Percentiles rank a stretch among this genome's conserved stretches.
Evolutionary conservation across 768 basidiomycete species (phyloP).

Genomic region (Tulasnella sp.): DNA sequence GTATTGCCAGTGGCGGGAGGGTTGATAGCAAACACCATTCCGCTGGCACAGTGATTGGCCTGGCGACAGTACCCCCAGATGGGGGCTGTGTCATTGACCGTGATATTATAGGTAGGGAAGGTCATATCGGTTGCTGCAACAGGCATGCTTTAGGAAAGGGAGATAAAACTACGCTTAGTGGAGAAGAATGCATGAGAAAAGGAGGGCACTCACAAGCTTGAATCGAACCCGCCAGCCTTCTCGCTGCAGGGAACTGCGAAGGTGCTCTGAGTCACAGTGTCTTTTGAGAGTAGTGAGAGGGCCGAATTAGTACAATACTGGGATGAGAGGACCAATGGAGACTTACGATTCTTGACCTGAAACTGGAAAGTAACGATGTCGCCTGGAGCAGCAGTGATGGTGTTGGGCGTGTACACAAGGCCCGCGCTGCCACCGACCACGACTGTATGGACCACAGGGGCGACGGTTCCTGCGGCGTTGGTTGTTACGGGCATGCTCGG

Average conservation of each 20-base stretch:
- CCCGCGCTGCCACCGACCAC: constrained; percentile 15
- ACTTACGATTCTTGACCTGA: constrained; percentile 15
- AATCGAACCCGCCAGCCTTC: constrained; percentile 15
- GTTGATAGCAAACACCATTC: constrained; percentile 21
- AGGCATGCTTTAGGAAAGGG: constrained; percentile 24
- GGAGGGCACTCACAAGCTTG: constrained; percentile 19
- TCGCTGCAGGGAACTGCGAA: constrained; percentile 25
- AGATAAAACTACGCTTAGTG: neutral
- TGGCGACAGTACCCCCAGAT: constrained; percentile 43
- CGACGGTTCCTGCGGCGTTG: no score
- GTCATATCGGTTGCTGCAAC: constrained; percentile 34
- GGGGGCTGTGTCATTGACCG: constrained; percentile 42
- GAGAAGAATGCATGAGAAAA: no score
- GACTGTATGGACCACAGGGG: constrained; percentile 14
- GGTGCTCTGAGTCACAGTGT: constrained; percentile 30
- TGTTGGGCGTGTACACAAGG: constrained; percentile 11
- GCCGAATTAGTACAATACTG: no score
- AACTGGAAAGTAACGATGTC: constrained; percentile 19
- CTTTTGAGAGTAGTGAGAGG: neutral
- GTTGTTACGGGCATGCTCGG: no score
- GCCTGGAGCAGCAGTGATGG: constrained; percentile 11
- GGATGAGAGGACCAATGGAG: no score
- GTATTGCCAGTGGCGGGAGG: constrained; percentile 14
- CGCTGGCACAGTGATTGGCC: constrained; percentile 15
- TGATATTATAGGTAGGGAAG: constrained; percentile 24